Evolutionary conservation across 2,329 filamentous ascomycete genomes (phyloP), one percentile per base, ranked within the genome.

Genomic region (Coniochaeta ligniaria): DNA sequence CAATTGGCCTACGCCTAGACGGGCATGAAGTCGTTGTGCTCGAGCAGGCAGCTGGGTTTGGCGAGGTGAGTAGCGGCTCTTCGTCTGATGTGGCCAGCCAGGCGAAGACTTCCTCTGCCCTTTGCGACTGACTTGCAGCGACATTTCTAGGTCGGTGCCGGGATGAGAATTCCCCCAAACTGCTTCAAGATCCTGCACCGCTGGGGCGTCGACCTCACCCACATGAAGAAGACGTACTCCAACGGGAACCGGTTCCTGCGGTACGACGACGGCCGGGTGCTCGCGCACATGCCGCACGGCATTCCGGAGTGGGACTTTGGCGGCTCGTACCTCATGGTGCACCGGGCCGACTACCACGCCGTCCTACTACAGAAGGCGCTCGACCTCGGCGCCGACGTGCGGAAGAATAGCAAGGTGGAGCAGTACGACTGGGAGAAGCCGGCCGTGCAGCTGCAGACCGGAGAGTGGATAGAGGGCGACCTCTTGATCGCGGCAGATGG

Each of bases 401-500:
- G 38, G 38, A 3, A 3, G 16, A 9, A 3, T 3, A 47, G 22
- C 43, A 47, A 47, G 43, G 20, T 47, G 20, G 43, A 6, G 2
- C 2, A 5, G 9, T 47, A 47, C 43, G 43, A 47, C 20, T 47
- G n/a, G 20, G 43, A 47, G 3, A 9, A 3, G 2, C 43, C 43
- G 2, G 22, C 20, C 43, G 43, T 17, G 9, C 8, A 3, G 12
- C 8, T 24, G 12, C 20, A 11, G 61, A 68, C 24, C 20, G 67
- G 66, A 16, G 63, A 65, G 28, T 64, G 60, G 3, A 59, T 64
- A 28, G 45, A 41, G 5, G 65, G 63, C 14, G 66, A 71, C 33
- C 61, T 71, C 1, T 54, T 70, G 4, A 59, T 66, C 31, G 62
- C 66, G 22, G 66, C 63, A 2, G 68, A 71, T 41, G 69, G 69